These are phyloP conservation scores for Brassica balearica DNA, from an alignment of 441 rosid species.

Conservation along the genomic window DNA sequence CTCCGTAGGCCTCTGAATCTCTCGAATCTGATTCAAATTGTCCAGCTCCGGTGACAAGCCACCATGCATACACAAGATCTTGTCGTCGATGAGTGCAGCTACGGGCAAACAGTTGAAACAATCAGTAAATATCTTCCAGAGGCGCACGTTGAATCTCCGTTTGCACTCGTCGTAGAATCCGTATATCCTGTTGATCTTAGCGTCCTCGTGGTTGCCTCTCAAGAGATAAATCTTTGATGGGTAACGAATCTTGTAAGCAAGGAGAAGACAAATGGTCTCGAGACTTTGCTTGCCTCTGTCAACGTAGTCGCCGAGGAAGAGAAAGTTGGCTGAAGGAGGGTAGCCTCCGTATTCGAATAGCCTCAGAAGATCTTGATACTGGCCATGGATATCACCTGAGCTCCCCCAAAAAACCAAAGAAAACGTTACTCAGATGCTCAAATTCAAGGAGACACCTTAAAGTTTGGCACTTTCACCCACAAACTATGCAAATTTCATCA, in stretches of 20 bases:
- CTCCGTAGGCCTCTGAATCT: slow-evolving; percentile 6
- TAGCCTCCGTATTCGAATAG: slow-evolving; percentile 10
- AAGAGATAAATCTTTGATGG: neutral
- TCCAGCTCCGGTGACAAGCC: neutral
- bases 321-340: neutral
- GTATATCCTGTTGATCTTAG: slow-evolving; percentile 3
- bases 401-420: neutral
- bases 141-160: neutral
- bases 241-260: slow-evolving; percentile 3
- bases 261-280: neutral
- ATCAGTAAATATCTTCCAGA: neutral
- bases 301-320: slow-evolving; percentile 8
- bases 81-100: slow-evolving; percentile 1
- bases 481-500: too few species aligned
- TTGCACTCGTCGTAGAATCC: slow-evolving; percentile 8
- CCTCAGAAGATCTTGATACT: neutral
- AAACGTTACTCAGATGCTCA: neutral
- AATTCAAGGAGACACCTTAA: too few species aligned
- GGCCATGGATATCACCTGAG: slow-evolving; percentile 4
- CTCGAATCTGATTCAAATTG: neutral
- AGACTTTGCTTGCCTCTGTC: slow-evolving; percentile 9
- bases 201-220: slow-evolving; percentile 15
- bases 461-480: too few species aligned
- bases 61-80: slow-evolving; percentile 5
- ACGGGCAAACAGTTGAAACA: slow-evolving; percentile 8